phyloP scores from a whole-genome alignment of 345 rosid species.

The Euphorbia tirucalli region DNA sequence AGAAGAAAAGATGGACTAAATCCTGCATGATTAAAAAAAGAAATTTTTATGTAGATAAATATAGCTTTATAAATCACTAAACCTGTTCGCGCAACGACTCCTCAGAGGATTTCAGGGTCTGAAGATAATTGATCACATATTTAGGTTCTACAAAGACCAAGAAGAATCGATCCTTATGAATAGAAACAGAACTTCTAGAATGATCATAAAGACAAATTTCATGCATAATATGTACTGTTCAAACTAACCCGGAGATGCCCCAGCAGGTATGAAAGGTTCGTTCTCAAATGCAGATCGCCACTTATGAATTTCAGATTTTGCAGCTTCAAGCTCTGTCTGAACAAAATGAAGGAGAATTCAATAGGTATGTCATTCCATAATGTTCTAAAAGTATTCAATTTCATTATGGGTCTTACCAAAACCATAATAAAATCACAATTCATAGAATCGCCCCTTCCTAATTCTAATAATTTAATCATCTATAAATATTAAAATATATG shows the following conservation, averaged over 20 bases:
- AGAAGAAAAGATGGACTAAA: constrained; percentile 20
- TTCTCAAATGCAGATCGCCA: constrained; percentile 87
- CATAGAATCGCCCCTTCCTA: neutral
- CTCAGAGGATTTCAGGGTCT: constrained; percentile 75
- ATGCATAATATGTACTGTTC: neutral
- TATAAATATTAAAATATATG: neutral
- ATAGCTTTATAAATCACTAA: constrained; percentile 17
- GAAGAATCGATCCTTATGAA: constrained; percentile 15
- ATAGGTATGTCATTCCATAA: neutral
- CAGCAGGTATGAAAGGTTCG: constrained; percentile 61
- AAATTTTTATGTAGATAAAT: constrained; percentile 5
- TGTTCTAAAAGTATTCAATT: neutral
- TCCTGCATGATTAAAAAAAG: constrained; percentile 16
- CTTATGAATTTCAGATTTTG: constrained; percentile 69
- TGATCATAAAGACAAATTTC: neutral
- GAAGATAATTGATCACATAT: constrained; percentile 66
- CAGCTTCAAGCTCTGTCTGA: constrained; percentile 74
- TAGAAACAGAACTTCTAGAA: neutral
- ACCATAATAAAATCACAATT: neutral
- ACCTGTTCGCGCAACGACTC: constrained; percentile 88
- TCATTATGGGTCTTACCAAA: neutral
- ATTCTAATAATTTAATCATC: neutral
- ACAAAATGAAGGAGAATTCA: constrained; percentile 1
- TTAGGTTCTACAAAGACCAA: constrained; percentile 62
- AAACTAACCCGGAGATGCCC: constrained; percentile 74